phyloP scores from a whole-genome alignment of 192 early-diverging fungal genomes.

The Coemansia sp. region DNA sequence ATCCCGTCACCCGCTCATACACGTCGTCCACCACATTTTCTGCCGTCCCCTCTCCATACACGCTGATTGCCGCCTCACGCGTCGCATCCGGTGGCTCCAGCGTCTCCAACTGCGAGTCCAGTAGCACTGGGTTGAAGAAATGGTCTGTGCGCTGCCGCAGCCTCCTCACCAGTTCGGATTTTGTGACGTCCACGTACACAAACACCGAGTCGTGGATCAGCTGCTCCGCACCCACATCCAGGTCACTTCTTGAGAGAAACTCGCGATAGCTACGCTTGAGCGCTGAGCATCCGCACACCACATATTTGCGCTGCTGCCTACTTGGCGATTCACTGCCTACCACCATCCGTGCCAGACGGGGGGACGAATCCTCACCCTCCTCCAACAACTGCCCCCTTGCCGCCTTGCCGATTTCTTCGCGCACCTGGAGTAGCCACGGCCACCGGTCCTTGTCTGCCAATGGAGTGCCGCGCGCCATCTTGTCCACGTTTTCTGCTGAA shows the following conservation, averaged over 20 bases:
- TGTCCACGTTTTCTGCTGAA: slow-evolving; percentile 55
- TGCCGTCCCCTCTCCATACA: slow-evolving; percentile 19
- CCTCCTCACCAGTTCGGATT: slow-evolving; percentile 48
- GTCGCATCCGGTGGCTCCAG: slow-evolving; percentile 53
- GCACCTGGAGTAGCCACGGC: slow-evolving; percentile 60
- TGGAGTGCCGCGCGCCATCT: slow-evolving; percentile 61
- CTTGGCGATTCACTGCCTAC: not conserved
- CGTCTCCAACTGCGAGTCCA: slow-evolving; percentile 62
- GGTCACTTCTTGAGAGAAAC: slow-evolving; percentile 44
- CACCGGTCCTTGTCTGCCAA: slow-evolving; percentile 65
- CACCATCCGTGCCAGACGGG: not conserved
- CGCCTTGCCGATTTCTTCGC: slow-evolving; percentile 32
- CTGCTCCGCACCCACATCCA: slow-evolving; percentile 9
- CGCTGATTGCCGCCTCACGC: slow-evolving; percentile 29
- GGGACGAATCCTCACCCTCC: not conserved
- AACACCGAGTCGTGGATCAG: slow-evolving; percentile 48
- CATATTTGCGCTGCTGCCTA: slow-evolving; percentile 17
- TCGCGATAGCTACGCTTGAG: slow-evolving; percentile 65
- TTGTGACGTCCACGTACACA: slow-evolving; percentile 58
- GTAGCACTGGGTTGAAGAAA: slow-evolving; percentile 54
- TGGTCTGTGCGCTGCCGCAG: slow-evolving; percentile 54
- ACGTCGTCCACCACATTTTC: slow-evolving; percentile 23
- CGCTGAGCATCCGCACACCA: slow-evolving; percentile 65
- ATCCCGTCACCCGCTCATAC: slow-evolving; percentile 2
- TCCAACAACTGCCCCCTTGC: slow-evolving; percentile 21